Evolutionary conservation across 2,329 filamentous ascomycete genomes (phyloP), one percentile per base, ranked within the genome.

Genomic region (Alternaria dauci): DNA sequence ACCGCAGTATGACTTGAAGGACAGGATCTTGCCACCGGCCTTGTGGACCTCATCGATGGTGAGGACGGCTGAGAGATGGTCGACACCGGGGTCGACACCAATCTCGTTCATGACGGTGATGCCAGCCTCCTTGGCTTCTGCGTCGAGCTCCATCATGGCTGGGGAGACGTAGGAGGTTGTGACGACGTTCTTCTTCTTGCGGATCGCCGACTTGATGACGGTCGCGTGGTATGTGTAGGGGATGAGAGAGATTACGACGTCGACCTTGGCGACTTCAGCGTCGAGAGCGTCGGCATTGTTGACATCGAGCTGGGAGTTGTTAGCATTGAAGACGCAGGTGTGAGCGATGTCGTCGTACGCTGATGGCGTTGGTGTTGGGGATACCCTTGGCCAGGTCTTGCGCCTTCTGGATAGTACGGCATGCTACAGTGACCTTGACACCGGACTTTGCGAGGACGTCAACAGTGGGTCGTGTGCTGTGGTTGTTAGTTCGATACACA

Each of bases 21-120:
- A 88, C 30, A 85, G 82, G 77, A 98, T 90, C 85, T 95, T 95
- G 78, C 94, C 94, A 61, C 93, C 94, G 16, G 85, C 90, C 64
- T 87, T 83, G 85, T 97, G 94, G n/a, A 97, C 93, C 76, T 93
- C 87, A 55, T 91, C 87, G 72, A 97, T 97, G 58, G 89, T 92
- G 84, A 94, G 91, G 79, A 97, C 87, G 47, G 94, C 94, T 77
- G 94, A 91, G 58, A 90, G 81, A 78, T 91, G 89, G 76, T 93
- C 90, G 68, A 93, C 87, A 76, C 89, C 89, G 28, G 89, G 89
- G 78, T 91, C 89, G 43, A 84, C 79, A 63, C 72, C 73, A 54
- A 78, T 78, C 71, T 98, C 94, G 82, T 98, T 97, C 91, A 97
- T 94, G 77, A 97, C 94, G 11, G 93, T 96, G 77, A 97, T 97